Evolutionary conservation across 495 filamentous ascomycete genomes (phyloP).

Genomic region (Darksidea phi): DNA sequence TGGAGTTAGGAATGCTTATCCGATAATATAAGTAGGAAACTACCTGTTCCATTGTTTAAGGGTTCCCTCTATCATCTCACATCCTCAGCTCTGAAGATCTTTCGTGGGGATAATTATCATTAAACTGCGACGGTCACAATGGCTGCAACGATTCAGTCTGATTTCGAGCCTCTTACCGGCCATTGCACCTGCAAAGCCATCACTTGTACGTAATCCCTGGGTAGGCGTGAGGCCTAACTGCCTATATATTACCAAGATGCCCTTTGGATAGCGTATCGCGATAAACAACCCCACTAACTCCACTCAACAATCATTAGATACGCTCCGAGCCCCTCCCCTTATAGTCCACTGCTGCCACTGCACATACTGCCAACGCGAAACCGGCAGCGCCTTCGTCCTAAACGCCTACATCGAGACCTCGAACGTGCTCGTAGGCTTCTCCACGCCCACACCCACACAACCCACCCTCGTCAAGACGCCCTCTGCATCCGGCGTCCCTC

Average conservation of each 20-base stretch:
- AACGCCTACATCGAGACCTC: conserved; percentile 36
- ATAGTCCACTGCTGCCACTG: conserved; percentile 42
- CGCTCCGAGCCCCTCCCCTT: conserved; percentile 22
- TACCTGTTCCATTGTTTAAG: background rate
- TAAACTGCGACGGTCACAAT: background rate
- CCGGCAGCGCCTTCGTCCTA: conserved; percentile 42
- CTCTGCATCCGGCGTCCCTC: conserved; percentile 15
- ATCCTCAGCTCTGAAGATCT: background rate
- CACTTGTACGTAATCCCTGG: background rate
- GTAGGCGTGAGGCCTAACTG: too few relatives aligned
- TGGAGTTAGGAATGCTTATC: background rate
- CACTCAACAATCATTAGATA: background rate
- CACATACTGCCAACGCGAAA: conserved; percentile 42
- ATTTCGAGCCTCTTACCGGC: conserved; percentile 11
- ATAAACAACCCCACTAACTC: too few relatives aligned
- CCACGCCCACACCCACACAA: background rate
- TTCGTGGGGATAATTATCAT: too few relatives aligned
- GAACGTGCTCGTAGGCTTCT: conserved; percentile 2
- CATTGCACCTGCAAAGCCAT: conserved; percentile 32
- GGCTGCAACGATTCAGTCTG: background rate
- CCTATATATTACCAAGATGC: too few relatives aligned
- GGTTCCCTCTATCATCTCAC: background rate
- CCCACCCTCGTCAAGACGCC: conserved; percentile 20
- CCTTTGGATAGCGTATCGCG: too few relatives aligned
- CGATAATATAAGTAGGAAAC: background rate